Base-by-base conservation (phyloP, 176 grass and related monocot genomes). In the Hyparrhenia diplandra region DNA sequence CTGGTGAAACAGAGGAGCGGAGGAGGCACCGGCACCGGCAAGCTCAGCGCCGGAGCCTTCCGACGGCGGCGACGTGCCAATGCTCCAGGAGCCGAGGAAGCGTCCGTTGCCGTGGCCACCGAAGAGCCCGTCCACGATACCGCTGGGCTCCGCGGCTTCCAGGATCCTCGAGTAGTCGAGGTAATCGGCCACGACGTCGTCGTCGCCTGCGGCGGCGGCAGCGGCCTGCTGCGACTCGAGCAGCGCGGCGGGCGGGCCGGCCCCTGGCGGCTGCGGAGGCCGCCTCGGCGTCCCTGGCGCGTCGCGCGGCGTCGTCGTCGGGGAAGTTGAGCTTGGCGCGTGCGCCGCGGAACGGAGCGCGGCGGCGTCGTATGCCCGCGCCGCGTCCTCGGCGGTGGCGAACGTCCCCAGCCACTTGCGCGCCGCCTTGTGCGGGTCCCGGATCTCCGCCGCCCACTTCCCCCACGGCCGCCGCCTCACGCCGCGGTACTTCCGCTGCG, bases 381-480 rank as follows among this genome's bases (percentile, higher is more conserved):
- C 95, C 0, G 95, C 95, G 13, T 81, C 95, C 84, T 98, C 90
- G 35, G 92, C 90, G 5, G 92, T 98, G 74, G 85, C 81, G 82
- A 98, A 98, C 17, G 95, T 94, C 24, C 95, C 92, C 2, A 98
- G 90, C 95, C 92, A 98, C 52, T 94, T 83, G 27, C 92, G 83
- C 21, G 90, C 83, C 62, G 92, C 90, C 82, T 87, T 94, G 16
- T 84, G 85, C 10, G 95, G 95, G 59, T 98, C 90, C 13, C 90
- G 83, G 37, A 98, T 98, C 87, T 98, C 95, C 75, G 95, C 95
- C 55, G 86, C 95, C 92, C 95, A 98, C 76, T 94, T 94, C n/a
- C 3, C 92, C 95, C 92, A 98, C 21, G 92, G 92, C 30, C 95
- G 85, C 40, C 71, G 74, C 81, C 95, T 62, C 4, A 94, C 92